Conservation (phyloP, 495 filamentous ascomycete genomes). For the Penicillium pancosmium region DNA sequence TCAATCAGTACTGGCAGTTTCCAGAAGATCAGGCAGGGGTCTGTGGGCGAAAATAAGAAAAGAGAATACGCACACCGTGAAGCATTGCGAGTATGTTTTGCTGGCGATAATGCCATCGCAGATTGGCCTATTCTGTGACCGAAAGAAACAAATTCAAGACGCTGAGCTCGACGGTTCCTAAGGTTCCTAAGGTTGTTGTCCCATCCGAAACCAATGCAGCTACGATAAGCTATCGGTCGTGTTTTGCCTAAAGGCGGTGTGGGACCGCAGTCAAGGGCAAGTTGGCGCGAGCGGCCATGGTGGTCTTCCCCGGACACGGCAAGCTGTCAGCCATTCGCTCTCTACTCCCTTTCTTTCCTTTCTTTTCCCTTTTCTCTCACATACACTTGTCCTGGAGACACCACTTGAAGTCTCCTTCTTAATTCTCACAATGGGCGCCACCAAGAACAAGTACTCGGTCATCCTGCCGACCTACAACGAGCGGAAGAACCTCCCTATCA, state of each 20-base stretch:
- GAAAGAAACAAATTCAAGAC: background rate
- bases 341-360: constrained; percentile 26
- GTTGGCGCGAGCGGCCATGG: constrained; percentile 27
- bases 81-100: constrained; percentile 38
- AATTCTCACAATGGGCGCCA: constrained; percentile 40
- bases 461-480: constrained; percentile 99
- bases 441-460: constrained; percentile 85
- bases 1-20: constrained; percentile 19
- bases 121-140: background rate
- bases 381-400: constrained; percentile 18
- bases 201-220: constrained; percentile 4
- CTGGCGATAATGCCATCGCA: constrained; percentile 31
- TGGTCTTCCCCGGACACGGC: constrained; percentile 21
- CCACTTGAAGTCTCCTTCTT: constrained; percentile 4
- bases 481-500: constrained; percentile 93
- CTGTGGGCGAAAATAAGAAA: background rate
- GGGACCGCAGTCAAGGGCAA: constrained; percentile 21
- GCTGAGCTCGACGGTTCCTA: background rate
- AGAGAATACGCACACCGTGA: constrained; percentile 40
- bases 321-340: constrained; percentile 34
- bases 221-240: constrained; percentile 29
- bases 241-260: constrained; percentile 36
- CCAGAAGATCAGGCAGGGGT: background rate
- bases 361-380: constrained; percentile 8
- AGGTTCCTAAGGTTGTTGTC: background rate